These are phyloP conservation scores for Colletotrichum costaricense DNA, from an alignment of 2,329 filamentous ascomycete genomes.

Conservation along the genomic window DNA sequence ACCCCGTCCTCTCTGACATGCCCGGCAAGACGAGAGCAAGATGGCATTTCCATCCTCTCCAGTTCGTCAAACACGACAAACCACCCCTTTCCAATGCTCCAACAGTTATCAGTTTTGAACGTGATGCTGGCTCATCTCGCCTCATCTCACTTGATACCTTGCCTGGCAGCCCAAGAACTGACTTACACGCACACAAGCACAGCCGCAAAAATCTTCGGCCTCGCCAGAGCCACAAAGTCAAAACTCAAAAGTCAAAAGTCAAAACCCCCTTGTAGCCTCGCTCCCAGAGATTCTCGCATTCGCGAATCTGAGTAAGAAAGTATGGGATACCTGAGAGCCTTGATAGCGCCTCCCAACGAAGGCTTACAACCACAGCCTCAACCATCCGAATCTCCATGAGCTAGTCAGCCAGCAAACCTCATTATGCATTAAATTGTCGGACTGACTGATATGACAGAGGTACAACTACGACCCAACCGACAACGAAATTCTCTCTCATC, in stretches of 20 bases:
- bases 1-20: no score
- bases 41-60: background rate
- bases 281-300: background rate
- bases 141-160: background rate
- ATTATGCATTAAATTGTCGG: no score
- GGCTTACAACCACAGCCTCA: no score
- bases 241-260: background rate
- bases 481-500: background rate
- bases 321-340: no score
- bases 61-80: background rate
- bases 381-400: background rate
- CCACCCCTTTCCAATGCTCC: background rate
- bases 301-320: background rate
- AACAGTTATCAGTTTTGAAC: background rate
- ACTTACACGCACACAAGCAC: background rate
- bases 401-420: no score
- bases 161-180: no score
- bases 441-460: background rate
- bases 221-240: background rate
- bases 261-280: background rate
- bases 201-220: background rate
- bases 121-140: background rate
- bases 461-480: no score
- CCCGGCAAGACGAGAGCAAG: no score
- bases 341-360: no score